Evolutionary conservation across 805 yeast genomes (phyloP).

Genomic region (Kodamaea sagamina): DNA sequence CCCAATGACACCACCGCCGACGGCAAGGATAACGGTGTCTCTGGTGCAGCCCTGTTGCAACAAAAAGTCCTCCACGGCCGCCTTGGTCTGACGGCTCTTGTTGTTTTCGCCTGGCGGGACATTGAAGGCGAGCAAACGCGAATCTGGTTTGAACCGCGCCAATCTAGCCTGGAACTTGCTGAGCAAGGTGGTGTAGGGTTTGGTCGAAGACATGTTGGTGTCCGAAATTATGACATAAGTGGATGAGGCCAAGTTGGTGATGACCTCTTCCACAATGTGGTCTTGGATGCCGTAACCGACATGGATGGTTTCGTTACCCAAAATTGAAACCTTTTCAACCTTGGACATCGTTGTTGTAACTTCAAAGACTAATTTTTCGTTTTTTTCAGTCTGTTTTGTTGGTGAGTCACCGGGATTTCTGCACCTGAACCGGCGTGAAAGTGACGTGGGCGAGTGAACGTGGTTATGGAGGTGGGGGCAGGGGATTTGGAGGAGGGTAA

Average conservation of each 20-base stretch:
- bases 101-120: constrained; percentile 93
- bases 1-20: constrained; percentile 98
- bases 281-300: constrained; percentile 82
- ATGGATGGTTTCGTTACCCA: constrained; percentile 82
- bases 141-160: constrained; percentile 42
- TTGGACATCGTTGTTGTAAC: constrained; percentile 9
- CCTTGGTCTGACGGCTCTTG: constrained; percentile 87
- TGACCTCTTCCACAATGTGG: constrained; percentile 70
- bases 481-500: too few species aligned
- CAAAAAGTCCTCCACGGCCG: constrained; percentile 87
- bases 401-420: constrained; percentile 5
- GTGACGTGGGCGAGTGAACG: too few species aligned
- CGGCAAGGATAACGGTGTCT: constrained; percentile 90
- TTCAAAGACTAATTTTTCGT: neutral
- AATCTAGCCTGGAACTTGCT: constrained; percentile 44
- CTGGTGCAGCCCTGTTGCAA: constrained; percentile 86
- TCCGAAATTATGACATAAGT: constrained; percentile 93
- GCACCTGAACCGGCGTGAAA: too few species aligned
- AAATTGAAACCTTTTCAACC: constrained; percentile 63
- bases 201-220: constrained; percentile 69
- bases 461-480: too few species aligned
- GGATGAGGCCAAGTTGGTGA: constrained; percentile 68
- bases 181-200: constrained; percentile 54
- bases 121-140: constrained; percentile 70
- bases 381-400: neutral